Evolutionary conservation across 306 rosid genomes (phyloP), one percentile per base, ranked within the genome.

Genomic region (Prinsepia uniflora): DNA sequence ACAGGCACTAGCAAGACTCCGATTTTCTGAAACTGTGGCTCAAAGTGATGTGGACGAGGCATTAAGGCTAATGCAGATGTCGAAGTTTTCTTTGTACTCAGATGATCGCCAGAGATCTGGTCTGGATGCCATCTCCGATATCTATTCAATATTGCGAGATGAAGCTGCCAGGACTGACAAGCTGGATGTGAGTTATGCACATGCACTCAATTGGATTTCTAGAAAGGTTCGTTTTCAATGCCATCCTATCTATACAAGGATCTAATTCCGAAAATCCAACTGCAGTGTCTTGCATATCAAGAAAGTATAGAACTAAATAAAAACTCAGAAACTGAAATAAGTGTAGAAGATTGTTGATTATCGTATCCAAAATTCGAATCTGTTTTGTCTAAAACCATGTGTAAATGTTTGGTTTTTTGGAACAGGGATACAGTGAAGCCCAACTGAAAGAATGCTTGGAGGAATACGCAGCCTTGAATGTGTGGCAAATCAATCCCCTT

Each of bases 21-120:
- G 99, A 46, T 89, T 91, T 72, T 84, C 97, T 67, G 92, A 84
- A 70, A 82, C 87, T 8, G 91, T 95, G 76, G 99, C 92, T 80
- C 99, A 94, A 81, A 90, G 97, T 78, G 99, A 94, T 5, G 99
- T 94, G 74, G 99, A 94, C 9, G 99, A 95, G 79, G 96, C 97
- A 40, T 83, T 95, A 73, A 83, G 99, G 78, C 80, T 95, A 80
- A 95, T 95, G 99, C 97, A 95, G 82, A 91, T 95, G 99, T 95
- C 97, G 4, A 91, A 95, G 76, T 95, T 95, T 81, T 95, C 99
- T 50, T 72, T 95, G 76, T 95, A 95, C 79, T 91, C 99, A 0
- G 96, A 91, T 3, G 99, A 94, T 71, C 99, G 96, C 44, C 97
- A 94, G 76, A 89, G 47, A 79, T 91, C 99, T 44, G 99, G 99